These are phyloP conservation scores for Globisporangium ultimum DNA, from an alignment of 352 stramenopile genomes.

Conservation along the genomic window DNA sequence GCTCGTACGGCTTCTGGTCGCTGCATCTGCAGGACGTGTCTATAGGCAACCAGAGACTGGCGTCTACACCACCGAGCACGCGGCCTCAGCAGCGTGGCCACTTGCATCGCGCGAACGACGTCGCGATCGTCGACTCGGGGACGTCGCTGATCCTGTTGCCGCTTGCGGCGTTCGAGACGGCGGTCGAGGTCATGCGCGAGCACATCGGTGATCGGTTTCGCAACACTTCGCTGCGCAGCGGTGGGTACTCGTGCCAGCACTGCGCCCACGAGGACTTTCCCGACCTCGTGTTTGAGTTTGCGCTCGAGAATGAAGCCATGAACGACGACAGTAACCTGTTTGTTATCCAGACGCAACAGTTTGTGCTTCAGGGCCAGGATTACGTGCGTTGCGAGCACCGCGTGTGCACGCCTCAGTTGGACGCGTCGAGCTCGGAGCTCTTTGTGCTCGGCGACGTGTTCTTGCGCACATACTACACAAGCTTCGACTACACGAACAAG, in stretches of 20 bases:
- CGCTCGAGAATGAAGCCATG: not conserved
- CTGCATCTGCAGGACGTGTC: conserved; percentile 13
- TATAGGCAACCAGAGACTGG: not conserved
- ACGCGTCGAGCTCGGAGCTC: conserved; percentile 15
- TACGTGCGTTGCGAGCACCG: conserved; percentile 33
- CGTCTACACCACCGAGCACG: not conserved
- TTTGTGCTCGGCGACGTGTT: conserved; percentile 11
- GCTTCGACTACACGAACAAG: conserved; percentile 26
- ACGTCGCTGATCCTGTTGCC: conserved; percentile 35
- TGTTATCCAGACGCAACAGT: conserved; percentile 4
- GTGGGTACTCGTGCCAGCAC: conserved; percentile 19
- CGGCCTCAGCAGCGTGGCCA: not conserved
- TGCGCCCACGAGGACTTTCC: conserved; percentile 32
- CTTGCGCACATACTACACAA: conserved; percentile 37
- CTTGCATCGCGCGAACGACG: not conserved
- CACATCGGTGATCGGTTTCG: conserved; percentile 14
- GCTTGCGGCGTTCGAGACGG: conserved; percentile 6
- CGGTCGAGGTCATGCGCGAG: conserved; percentile 18
- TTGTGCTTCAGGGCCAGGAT: conserved; percentile 31
- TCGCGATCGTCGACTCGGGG: conserved; percentile 35
- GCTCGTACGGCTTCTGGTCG: conserved; percentile 25
- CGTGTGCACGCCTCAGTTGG: conserved; percentile 29
- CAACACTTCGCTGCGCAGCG: conserved; percentile 9
- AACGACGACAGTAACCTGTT: not conserved
- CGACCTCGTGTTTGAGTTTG: conserved; percentile 22